These are phyloP conservation scores for Yarrowia sp. DNA, from an alignment of 805 yeast species.

Conservation along the genomic window DNA sequence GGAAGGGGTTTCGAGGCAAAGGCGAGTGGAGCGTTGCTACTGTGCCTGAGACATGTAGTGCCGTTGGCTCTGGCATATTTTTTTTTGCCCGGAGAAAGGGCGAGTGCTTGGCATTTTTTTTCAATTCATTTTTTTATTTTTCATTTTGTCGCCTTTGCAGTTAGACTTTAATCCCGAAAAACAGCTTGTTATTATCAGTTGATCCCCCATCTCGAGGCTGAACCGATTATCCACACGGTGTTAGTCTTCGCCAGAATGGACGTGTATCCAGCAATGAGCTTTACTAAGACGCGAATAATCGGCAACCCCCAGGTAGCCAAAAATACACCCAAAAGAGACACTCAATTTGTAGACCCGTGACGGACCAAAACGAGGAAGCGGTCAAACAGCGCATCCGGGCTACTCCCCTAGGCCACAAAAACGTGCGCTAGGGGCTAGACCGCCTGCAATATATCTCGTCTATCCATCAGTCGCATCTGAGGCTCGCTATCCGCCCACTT, in stretches of 20 bases:
- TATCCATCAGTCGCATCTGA: background rate
- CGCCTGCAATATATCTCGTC: background rate
- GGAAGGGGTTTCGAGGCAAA: too few relatives aligned
- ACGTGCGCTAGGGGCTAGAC: background rate
- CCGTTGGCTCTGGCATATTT: background rate
- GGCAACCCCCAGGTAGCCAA: too few relatives aligned
- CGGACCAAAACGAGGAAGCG: too few relatives aligned
- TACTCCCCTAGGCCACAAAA: too few relatives aligned
- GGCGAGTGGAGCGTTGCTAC: too few relatives aligned
- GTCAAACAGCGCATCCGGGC: background rate
- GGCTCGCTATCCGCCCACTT: background rate
- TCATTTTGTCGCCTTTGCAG: background rate
- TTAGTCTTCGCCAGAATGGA: background rate
- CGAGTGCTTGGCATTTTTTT: too few relatives aligned
- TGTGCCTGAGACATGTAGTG: slow-evolving; percentile 15
- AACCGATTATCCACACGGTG: background rate
- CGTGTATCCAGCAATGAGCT: background rate
- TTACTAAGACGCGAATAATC: background rate
- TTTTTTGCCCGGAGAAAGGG: background rate
- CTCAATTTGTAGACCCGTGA: background rate
- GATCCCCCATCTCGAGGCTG: background rate
- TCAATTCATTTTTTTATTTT: background rate
- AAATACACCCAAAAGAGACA: background rate
- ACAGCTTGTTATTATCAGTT: background rate
- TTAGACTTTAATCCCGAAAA: background rate